Evolutionary conservation across 1,284 basidiomycete species (phyloP).

Genomic region (Ustilago trichophora): DNA sequence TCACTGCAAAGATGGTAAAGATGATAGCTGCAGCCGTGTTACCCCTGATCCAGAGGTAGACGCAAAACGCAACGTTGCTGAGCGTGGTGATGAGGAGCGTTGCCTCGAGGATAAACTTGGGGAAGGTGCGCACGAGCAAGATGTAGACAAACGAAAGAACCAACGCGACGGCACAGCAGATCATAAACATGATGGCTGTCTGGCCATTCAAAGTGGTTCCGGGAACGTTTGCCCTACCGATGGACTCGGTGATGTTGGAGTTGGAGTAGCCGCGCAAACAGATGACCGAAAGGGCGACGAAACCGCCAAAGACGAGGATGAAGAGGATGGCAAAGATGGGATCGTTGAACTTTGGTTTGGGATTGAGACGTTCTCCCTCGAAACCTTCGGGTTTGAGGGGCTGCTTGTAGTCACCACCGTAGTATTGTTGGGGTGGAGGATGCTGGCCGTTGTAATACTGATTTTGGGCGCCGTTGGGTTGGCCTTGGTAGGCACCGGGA

Average conservation of each 20-base stretch:
- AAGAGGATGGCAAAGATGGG: conserved; percentile 66
- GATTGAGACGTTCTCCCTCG: conserved; percentile 53
- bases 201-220: conserved; percentile 77
- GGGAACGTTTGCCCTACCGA: conserved; percentile 72
- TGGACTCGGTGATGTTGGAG: conserved; percentile 26
- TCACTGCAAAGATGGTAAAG: conserved; percentile 61
- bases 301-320: conserved; percentile 65
- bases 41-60: conserved; percentile 51
- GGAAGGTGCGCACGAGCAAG: conserved; percentile 77
- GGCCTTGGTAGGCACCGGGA: conserved; percentile 40
- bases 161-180: conserved; percentile 74
- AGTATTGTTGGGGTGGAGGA: conserved; percentile 32
- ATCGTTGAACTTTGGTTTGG: conserved; percentile 58
- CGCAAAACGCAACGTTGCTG: conserved; percentile 49
- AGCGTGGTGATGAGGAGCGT: conserved; percentile 54
- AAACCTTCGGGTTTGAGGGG: conserved; percentile 55
- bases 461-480: conserved; percentile 52
- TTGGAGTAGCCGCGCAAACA: conserved; percentile 54
- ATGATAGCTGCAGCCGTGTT: conserved; percentile 56
- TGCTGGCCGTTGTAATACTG: conserved; percentile 49
- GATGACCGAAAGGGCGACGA: conserved; percentile 67
- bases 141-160: conserved; percentile 70
- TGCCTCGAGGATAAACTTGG: conserved; percentile 69
- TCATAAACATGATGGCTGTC: conserved; percentile 76
- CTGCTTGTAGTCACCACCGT: conserved; percentile 45